Percentiles rank a stretch among this genome's conserved stretches.
Conservation (phyloP, 148 eudicot genomes). For the Camellia sinensis region DNA sequence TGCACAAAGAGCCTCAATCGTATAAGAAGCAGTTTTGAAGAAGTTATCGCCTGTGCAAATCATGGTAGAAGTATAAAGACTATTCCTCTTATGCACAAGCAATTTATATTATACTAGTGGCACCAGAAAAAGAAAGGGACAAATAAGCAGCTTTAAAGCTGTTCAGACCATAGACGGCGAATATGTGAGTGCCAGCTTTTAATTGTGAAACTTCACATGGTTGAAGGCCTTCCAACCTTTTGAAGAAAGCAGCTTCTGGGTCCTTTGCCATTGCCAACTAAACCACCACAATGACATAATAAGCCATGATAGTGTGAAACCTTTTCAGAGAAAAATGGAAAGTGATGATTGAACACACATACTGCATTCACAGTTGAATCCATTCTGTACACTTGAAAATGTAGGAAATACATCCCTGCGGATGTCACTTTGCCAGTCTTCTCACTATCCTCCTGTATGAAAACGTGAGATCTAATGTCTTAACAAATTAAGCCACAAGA, state of each 20-base stretch:
- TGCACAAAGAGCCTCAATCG: slow-evolving; percentile 87
- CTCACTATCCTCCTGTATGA: slow-evolving; percentile 93
- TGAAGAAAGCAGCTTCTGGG: slow-evolving; percentile 97
- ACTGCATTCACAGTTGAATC: slow-evolving; percentile 95
- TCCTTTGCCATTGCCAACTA: slow-evolving; percentile 99
- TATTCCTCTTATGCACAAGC: not conserved
- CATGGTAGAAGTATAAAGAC: not conserved
- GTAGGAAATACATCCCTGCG: slow-evolving; percentile 97
- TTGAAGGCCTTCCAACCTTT: slow-evolving; percentile 96
- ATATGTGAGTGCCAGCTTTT: slow-evolving; percentile 94
- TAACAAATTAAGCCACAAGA: slow-evolving; percentile 4
- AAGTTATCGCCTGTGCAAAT: slow-evolving; percentile 78
- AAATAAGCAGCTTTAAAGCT: slow-evolving; percentile 13
- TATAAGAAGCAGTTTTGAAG: slow-evolving; percentile 89
- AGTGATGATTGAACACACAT: slow-evolving; percentile 20
- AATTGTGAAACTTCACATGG: slow-evolving; percentile 93
- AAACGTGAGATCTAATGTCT: slow-evolving; percentile 2
- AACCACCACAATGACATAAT: slow-evolving; percentile 17
- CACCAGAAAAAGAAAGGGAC: slow-evolving; percentile 7
- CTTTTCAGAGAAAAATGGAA: not conserved
- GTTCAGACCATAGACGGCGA: slow-evolving; percentile 87
- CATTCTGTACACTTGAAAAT: slow-evolving; percentile 97
- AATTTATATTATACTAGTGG: not conserved
- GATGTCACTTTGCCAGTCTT: slow-evolving; percentile 91
- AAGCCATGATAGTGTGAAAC: not conserved